phyloP scores from a whole-genome alignment of 2,329 filamentous ascomycete species.

The Microdochium paspali region DNA sequence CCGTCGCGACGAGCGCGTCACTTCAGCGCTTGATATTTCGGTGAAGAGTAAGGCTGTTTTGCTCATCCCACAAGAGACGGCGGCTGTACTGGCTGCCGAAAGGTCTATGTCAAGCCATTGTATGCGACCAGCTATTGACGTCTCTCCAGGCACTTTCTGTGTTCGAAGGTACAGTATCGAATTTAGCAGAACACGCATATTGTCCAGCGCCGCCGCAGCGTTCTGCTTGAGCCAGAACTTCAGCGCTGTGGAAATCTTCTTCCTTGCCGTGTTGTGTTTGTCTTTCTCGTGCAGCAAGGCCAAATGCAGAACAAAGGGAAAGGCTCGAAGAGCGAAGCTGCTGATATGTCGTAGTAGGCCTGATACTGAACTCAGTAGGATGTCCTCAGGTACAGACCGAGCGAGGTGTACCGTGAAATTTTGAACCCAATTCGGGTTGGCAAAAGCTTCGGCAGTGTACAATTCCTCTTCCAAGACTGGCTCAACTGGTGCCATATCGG shows the following conservation, averaged over 20 bases:
- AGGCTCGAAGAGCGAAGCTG: constrained; percentile 61
- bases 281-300: constrained; percentile 63
- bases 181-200: constrained; percentile 65
- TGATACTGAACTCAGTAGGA: constrained; percentile 59
- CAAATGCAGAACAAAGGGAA: constrained; percentile 81
- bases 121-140: constrained; percentile 67
- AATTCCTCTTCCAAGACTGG: constrained; percentile 17
- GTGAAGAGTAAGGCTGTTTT: constrained; percentile 78
- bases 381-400: constrained; percentile 48
- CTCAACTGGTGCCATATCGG: constrained; percentile 29
- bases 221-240: constrained; percentile 51
- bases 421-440: constrained; percentile 48
- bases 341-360: constrained; percentile 57
- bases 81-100: constrained; percentile 58
- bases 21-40: constrained; percentile 58
- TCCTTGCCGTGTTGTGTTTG: constrained; percentile 47
- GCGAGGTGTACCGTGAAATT: constrained; percentile 53
- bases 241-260: constrained; percentile 55
- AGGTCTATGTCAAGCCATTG: constrained; percentile 84
- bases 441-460: constrained; percentile 29
- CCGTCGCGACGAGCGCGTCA: constrained; percentile 49
- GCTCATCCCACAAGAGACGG: constrained; percentile 71
- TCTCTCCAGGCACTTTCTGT: constrained; percentile 65
- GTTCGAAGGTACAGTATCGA: constrained; percentile 81
- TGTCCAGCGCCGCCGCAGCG: constrained; percentile 40